Evolutionary conservation across 176 grass and related monocot species (phyloP), one percentile per base, ranked within the genome.

Genomic region (Phoenix dactylifera): DNA sequence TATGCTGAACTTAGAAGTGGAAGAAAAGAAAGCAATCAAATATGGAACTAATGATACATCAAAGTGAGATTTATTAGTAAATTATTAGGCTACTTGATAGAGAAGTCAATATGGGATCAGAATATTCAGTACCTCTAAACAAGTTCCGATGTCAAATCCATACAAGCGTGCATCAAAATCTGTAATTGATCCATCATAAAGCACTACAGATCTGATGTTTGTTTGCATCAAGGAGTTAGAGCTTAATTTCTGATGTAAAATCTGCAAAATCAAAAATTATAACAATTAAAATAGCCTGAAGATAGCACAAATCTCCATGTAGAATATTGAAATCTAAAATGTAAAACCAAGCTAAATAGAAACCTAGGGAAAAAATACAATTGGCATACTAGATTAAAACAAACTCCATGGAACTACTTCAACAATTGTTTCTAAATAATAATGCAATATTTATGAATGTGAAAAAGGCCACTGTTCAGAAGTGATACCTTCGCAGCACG

Each of bases 141-240:
- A 88, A 64, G 84, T 97, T 51, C 80, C 93, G 59, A 97, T 85
- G 17, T 97, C 83, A 66, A 85, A 72, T 28, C 88, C 82, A 71
- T 74, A 88, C 68, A 96, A 58, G n/a, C 78, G 81, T 71, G 86
- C 78, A 79, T 90, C 92, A 59, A 75, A 87, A 26, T 85, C 78
- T 15, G 63, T 77, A 72, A 96, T 87, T 7, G 92, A 96, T 85
- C 92, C 92, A 73, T 87, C 50, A 68, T 90, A 96, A 48, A 91
- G 81, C 57, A 80, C 66, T 69, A 70, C 76, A 18, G 73, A 59
- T 73, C 59, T 80, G 70, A 88, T 74, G 70, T 29, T 82, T 55
- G 69, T 74, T 0, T 75, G 72, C 28, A 32, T 72, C 20, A 66
- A 22, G 23, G 60, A 61, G 79, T 87, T 90, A 67, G 77, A 79